Evolutionary conservation across 495 filamentous ascomycete genomes (phyloP).

Genomic region (Bacidia rubella): DNA sequence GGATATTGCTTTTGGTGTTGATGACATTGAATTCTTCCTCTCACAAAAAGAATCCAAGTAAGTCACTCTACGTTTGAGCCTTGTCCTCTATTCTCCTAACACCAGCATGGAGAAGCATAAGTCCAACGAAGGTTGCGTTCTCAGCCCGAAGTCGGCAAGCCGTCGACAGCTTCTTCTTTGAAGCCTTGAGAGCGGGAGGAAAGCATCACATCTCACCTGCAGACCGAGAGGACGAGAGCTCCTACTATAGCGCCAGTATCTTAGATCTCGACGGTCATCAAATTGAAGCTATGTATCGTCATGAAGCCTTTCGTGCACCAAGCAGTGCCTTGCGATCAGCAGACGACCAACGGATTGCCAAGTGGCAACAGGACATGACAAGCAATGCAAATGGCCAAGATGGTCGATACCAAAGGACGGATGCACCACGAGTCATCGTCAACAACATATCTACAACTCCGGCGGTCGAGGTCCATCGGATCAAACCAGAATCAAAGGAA

Average conservation of each 20-base stretch:
- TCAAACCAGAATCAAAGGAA: conserved; percentile 21
- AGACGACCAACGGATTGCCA: conserved; percentile 8
- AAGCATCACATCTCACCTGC: conserved; percentile 42
- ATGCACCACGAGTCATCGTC: conserved; percentile 21
- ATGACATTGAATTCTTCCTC: conserved; percentile 45
- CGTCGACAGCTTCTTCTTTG: conserved; percentile 46
- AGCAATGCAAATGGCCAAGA: conserved; percentile 5
- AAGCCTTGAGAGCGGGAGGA: conserved; percentile 44
- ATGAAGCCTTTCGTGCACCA: not conserved
- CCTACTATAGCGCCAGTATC: conserved; percentile 47
- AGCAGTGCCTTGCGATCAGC: not conserved
- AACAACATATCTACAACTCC: conserved; percentile 22
- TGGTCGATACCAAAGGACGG: not conserved
- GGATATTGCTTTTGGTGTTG: conserved; percentile 42
- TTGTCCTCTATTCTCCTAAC: conserved; percentile 6
- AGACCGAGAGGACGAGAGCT: conserved; percentile 34
- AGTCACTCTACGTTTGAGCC: too few relatives aligned
- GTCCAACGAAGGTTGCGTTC: conserved; percentile 46
- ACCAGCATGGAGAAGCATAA: conserved; percentile 27
- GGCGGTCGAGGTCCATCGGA: conserved; percentile 23
- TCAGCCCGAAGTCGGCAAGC: conserved; percentile 37
- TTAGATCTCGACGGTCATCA: conserved; percentile 48
- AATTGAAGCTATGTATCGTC: conserved; percentile 45
- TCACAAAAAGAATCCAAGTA: conserved; percentile 42
- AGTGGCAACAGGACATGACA: conserved; percentile 17